Base-by-base conservation (phyloP, 768 basidiomycete genomes). In the Tulasnella sp. region DNA sequence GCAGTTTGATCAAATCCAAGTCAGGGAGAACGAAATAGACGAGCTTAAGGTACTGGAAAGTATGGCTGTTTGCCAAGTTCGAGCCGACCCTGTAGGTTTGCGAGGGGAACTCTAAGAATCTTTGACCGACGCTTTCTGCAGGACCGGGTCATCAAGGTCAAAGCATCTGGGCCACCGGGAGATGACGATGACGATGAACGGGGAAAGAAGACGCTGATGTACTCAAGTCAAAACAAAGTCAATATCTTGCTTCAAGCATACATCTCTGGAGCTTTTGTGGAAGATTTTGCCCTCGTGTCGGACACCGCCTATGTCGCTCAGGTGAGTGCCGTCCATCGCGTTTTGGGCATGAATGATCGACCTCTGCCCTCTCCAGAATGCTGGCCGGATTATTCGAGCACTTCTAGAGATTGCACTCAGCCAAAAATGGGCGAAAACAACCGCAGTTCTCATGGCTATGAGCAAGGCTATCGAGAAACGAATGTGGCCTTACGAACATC, bases 251-350 rank as follows among this genome's bases (percentile, higher is more conserved):
- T 99, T 31, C 98, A 99, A 86, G 93, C 91, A 1, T 94, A 90
- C 85, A 95, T 99, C 81, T 98, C 96, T 48, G 87, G 89, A 71
- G 88, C 90, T 68, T 86, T 87, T n/a, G 87, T 98, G 19, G 93
- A 98, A 80, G 98, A 99, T 85, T 99, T 98, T 83, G 98, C 98
- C 12, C 87, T 99, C 80, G 92, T 99, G 9, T 99, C 98, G 0
- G 98, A 99, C 84, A 93, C 91, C 83, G 95, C 92, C 1, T 99
- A 97, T 83, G 95, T 92, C 58, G 94, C 96, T 34, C 97, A 98
- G 84, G 85, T 86, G 42, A 74, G 85, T 80, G 40, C 18, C 27
- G 24, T n/a, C 46, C 42, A 56, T 71, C 16, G 71, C 34, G 62
- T 71, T 77, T 77, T 56, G 68, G 31, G 27, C 7, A 7, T 21